Base-by-base conservation (phyloP, 2,329 filamentous ascomycete species). In the Aspergillus spinulosporus region DNA sequence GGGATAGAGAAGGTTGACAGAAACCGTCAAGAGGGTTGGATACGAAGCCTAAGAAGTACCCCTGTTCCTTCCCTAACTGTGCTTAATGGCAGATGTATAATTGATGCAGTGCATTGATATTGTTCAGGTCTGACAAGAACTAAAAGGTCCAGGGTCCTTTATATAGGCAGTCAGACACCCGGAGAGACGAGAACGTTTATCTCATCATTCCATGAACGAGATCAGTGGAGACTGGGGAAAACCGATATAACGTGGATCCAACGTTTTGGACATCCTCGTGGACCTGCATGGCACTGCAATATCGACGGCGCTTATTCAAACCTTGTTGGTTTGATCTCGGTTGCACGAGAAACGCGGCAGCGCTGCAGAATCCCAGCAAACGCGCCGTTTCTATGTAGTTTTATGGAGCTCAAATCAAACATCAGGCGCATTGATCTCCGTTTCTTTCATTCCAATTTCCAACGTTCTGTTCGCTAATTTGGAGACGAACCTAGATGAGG, bases 221-320 rank as follows among this genome's bases (percentile, higher is more conserved):
- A 34, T 6, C 34, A 12, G 34, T 37, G 34, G 34, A 37, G 34
- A 37, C 34, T 37, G 34, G 6, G 4, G 8, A 21, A n/a, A 29
- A n/a, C 39, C 15, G 44, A 37, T 34, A 36, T 26, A 43, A 37
- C 15, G 21, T 45, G 14, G 21, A 48, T 9, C 37, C 28, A 46
- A 39, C 52, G 37, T 46, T 3, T 53, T 26, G 21, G 21, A n/a
- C 15, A 43, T 12, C 9, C 43, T 37, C 34, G 42, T 40, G 29
- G 21, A 34, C 29, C 52, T 56, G 26, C 42, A 51, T 7, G 36
- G 55, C 44, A 57, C 36, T 53, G 49, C 45, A 57, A 57, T 57
- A 45, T 57, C 45, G 50, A 15, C 49, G 55, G 55, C 55, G 55
- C 55, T 57, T 57, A 56, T 31, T 48, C 53, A 45, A 52, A 57